Base-by-base conservation (phyloP, 2,329 filamentous ascomycete genomes). In the Claviceps capensis region DNA sequence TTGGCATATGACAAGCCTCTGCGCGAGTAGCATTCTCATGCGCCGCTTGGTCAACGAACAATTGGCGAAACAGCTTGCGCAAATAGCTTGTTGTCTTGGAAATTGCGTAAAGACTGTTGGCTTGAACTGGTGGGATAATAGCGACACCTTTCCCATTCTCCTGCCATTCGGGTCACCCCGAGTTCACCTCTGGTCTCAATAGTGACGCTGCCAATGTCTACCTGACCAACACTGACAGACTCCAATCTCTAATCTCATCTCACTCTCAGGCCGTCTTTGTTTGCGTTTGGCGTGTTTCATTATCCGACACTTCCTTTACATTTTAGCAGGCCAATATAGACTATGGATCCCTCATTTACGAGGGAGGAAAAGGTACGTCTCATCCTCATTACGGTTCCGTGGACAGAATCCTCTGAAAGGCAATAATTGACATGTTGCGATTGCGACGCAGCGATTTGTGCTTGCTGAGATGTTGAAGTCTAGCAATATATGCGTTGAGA, bases 401-500 rank as follows among this genome's bases (percentile, higher is more conserved):
- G 23, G 47, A 22, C 26, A n/a, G 2, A 26, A 8, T 44, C 13
- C 13, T 5, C 7, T 22, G 11, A 49, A 9, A 4, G 7, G 7
- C 16, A 11, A 38, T 40, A 22, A 50, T 19, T 7, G 17, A 16
- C 30, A 22, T 34, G 5, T 9, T 37, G 6, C 30, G 3, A 38
- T n/a, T 52, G 17, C 37, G 14, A 14, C 19, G 5, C 59, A 81
- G 77, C 75, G 76, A 56, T 78, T 78, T 60, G 66, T 80, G 54
- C 69, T 81, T 52, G 74, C 71, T 52, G 77, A 81, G 63, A 75
- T 79, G 58, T 74, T 81, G 63, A 81, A 79, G 59, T 69, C 69
- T 54, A 80, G 76, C 65, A 63, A 69, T 34, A 63, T 79, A 53
- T 71, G 77, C 52, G 61, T 77, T 23, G 61, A 66, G 11, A 63